Percentiles rank a stretch among this genome's conserved stretches.
Conservation (phyloP, 1,284 basidiomycete species). For the Rhodotorula sp. region DNA sequence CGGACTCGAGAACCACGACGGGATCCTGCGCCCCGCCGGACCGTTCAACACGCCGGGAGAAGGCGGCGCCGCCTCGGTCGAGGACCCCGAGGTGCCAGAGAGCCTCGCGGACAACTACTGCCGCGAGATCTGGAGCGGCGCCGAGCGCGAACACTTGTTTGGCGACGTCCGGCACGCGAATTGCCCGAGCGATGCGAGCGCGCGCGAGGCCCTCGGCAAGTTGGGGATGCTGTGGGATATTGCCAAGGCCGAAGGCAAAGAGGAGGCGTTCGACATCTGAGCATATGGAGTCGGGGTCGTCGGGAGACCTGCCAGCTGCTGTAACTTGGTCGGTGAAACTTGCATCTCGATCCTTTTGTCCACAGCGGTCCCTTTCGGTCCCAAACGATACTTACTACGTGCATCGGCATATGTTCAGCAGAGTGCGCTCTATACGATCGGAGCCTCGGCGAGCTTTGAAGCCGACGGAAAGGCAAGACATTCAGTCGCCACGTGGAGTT, state of each 20-base stretch:
- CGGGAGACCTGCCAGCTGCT: too few relatives aligned
- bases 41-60: conserved; percentile 42
- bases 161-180: conserved; percentile 76
- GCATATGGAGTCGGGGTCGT: too few relatives aligned
- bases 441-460: too few relatives aligned
- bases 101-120: conserved; percentile 83
- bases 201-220: conserved; percentile 82
- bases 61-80: conserved; percentile 11
- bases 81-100: conserved; percentile 49
- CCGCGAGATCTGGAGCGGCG: conserved; percentile 89
- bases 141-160: conserved; percentile 77
- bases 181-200: conserved; percentile 79
- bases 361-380: too few relatives aligned
- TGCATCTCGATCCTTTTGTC: too few relatives aligned
- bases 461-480: too few relatives aligned
- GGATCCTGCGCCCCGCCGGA: conserved; percentile 47
- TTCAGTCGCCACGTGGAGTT: too few relatives aligned
- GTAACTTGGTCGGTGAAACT: too few relatives aligned
- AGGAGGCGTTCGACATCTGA: conserved; percentile 17
- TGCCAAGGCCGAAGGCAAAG: conserved; percentile 60
- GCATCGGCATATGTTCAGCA: too few relatives aligned
- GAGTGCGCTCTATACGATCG: too few relatives aligned
- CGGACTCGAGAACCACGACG: conserved; percentile 47
- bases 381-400: too few relatives aligned
- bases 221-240: conserved; percentile 90